A percentile compares a stretch with the other conserved stretches of the same genome.
Evolutionary conservation across 176 grass and related monocot species (phyloP).

Genomic region (Zea luxurians): DNA sequence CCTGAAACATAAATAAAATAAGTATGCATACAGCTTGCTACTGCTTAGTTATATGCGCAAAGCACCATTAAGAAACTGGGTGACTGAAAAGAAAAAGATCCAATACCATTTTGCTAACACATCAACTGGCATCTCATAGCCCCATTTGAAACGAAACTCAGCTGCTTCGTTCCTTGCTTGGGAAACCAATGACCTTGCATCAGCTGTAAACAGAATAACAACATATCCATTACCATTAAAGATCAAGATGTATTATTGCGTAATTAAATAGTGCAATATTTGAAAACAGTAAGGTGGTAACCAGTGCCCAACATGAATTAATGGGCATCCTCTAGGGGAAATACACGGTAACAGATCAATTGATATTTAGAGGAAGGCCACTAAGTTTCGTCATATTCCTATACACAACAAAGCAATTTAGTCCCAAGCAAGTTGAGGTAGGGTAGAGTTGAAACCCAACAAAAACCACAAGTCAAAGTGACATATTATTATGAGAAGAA

Average conservation of each 20-base stretch:
- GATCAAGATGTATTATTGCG: not conserved
- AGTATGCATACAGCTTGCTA: not conserved
- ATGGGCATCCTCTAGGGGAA: not conserved
- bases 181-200: slow-evolving; percentile 94
- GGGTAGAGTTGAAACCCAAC: too few species aligned
- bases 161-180: slow-evolving; percentile 99
- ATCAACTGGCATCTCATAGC: slow-evolving; percentile 97
- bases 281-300: not conserved
- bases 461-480: too few species aligned
- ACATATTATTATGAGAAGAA: too few species aligned
- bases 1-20: slow-evolving; percentile 59
- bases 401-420: too few species aligned
- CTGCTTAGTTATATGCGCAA: not conserved
- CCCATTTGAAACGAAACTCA: slow-evolving; percentile 98
- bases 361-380: not conserved
- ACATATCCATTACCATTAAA: slow-evolving; percentile 8
- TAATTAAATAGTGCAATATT: not conserved
- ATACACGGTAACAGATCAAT: not conserved
- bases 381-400: not conserved
- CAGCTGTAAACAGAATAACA: slow-evolving; percentile 55
- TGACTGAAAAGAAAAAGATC: slow-evolving; percentile 12
- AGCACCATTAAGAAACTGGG: slow-evolving; percentile 13
- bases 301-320: not conserved
- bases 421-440: too few species aligned
- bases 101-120: slow-evolving; percentile 87